Evolutionary conservation across 768 basidiomycete genomes (phyloP), one percentile per base, ranked within the genome.

Genomic region (Suillus spraguei): DNA sequence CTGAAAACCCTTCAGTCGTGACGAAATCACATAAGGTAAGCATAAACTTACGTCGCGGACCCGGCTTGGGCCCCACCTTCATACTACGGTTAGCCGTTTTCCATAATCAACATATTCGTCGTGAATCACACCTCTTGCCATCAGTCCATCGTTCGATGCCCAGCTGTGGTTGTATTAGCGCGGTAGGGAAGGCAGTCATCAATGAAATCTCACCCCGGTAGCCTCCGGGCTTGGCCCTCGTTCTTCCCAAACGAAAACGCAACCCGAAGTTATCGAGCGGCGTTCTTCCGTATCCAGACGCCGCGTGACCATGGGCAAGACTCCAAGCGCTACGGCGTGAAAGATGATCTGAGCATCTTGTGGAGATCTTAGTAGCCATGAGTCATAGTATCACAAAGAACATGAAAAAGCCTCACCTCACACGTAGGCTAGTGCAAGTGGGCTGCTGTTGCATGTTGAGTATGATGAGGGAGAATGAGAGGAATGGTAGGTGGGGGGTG

Each of bases 81-180:
- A 47, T 35, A 50, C 10, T 11, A 20, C 3, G 11, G 39, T 58
- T 28, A 58, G 56, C 24, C 22, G 9, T 28, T 24, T 38, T 24
- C 47, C n/a, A 33, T 17, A 13, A 41, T 39, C 8, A 36, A 32
- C 35, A 14, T 28, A 20, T 17, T 2, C 8, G 1, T 60, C 60
- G 24, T 35, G 64, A 9, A 39, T 64, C 69, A 60, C 60, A 60
- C 75, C 79, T 77, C 66, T 87, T 87, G 5, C 87, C 90, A 69
- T 92, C 91, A 35, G 91, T 92, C 91, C 91, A 92, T 61, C 91
- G 82, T 71, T 92, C 90, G 41, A 92, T 90, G 49, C 89, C 89
- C 63, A 89, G 81, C 88, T 90, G 67, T 14, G 63, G 60, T 56
- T 54, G 32, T 24, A n/a, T 60, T 54, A 38, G 60, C 61, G 64